Base-by-base conservation (phyloP, 495 filamentous ascomycete species). In the Glarea lozoyensis region DNA sequence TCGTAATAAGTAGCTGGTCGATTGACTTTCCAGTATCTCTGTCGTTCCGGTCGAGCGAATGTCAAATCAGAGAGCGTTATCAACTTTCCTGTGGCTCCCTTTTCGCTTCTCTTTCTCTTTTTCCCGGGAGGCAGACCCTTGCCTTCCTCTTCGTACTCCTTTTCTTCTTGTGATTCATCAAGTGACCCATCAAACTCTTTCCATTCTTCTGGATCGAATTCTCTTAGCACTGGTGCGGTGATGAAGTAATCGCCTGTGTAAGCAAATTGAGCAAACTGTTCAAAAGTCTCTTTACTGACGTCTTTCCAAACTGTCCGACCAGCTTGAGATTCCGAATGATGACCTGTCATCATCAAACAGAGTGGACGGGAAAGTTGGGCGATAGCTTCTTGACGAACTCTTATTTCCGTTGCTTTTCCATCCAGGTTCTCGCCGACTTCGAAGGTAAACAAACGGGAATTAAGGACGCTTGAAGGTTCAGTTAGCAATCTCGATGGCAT, bases 61-160 rank as follows among this genome's bases (percentile, higher is more conserved):
- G 37, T 19, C 20, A 42, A 5, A 13, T 25, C 30, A 48, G n/a
- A n/a, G n/a, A 59, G 59, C 43, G 37, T 52, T 13, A 22, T 40
- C 9, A 34, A 48, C 60, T 19, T 58, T 54, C 40, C 15, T 10
- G 4, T 40, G 21, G 22, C 57, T 57, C 24, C 10, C 15, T 23
- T 40, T 40, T 12, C 13, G 13, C 35, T 30, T 45, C 34, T 38
- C 33, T 21, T 39, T 45, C 24, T 30, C 32, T 10, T 15, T 35
- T 35, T 6, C 16, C 25, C 32, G 15, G 32, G 15, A 9, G 9
- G 7, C 32, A n/a, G n/a, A n/a, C n/a, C n/a, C n/a, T n/a, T n/a
- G n/a, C n/a, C n/a, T n/a, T 10, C 32, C 17, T 34, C 16, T 20
- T 27, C 21, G 12, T 3, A 7, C 5, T 4, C 27, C 11, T 3